Evolutionary conservation across 202 grass and related monocot genomes (phyloP).

Genomic region (Setaria italica): DNA sequence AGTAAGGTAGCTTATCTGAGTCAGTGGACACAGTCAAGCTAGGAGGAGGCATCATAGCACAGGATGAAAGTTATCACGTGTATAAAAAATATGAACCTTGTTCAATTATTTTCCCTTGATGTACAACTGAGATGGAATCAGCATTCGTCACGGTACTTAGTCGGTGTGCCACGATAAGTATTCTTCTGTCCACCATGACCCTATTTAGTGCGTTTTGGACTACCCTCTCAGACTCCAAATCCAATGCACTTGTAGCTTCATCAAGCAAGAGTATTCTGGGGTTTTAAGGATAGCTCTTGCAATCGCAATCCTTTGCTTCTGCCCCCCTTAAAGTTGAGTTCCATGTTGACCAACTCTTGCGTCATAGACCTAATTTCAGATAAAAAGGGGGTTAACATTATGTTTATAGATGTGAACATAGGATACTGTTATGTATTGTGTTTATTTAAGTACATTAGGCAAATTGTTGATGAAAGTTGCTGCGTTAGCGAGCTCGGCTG

Average conservation of each 20-base stretch:
- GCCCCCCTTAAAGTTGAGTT: slow-evolving; percentile 80
- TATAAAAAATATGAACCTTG: slow-evolving; percentile 52
- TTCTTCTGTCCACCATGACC: slow-evolving; percentile 72
- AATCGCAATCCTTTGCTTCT: slow-evolving; percentile 88
- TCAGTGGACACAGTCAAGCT: no score
- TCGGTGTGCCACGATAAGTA: slow-evolving; percentile 76
- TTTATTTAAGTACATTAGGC: slow-evolving; percentile 67
- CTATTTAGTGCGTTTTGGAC: slow-evolving; percentile 75
- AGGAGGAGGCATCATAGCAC: no score
- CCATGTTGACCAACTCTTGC: slow-evolving; percentile 72
- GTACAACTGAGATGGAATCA: slow-evolving; percentile 70
- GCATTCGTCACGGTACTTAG: slow-evolving; percentile 76
- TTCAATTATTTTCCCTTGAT: slow-evolving; percentile 69
- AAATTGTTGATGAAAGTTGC: slow-evolving; percentile 75
- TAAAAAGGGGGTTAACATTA: neutral
- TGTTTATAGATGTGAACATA: no score
- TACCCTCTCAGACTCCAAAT: slow-evolving; percentile 77
- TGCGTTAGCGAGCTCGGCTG: slow-evolving; percentile 71
- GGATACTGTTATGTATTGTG: slow-evolving; percentile 1
- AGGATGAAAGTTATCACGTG: no score
- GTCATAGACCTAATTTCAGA: slow-evolving; percentile 64
- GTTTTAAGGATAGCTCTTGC: slow-evolving; percentile 84
- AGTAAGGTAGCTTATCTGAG: no score
- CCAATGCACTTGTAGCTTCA: slow-evolving; percentile 89
- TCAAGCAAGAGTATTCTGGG: slow-evolving; percentile 86